Evolutionary conservation across 164 flowering plant genomes (phyloP), one percentile per base, ranked within the genome.

Genomic region (Hamamelis virginiana): DNA sequence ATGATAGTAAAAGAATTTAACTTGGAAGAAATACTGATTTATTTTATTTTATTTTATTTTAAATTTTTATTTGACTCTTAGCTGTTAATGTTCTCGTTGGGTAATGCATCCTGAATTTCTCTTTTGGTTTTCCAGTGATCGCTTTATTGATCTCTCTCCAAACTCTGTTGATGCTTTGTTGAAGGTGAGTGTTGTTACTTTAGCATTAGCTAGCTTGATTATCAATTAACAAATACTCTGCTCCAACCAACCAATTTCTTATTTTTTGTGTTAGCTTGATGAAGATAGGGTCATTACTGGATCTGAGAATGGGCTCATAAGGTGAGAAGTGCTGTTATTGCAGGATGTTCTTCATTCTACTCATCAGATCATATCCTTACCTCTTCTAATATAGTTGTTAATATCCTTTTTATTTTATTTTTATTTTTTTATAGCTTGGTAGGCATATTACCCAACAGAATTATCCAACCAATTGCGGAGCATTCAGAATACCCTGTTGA

Each of bases 401-500:
- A 46, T 43, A 64, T 55, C 25, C 25, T 68, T 60, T 48, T 59
- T 18, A 18, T 70, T 52, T 63, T 23, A 19, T 68, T 60, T 48
- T 59, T 18, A 18, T 70, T 52, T 63, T 23, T 70, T 13, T 77
- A 21, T 64, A 96, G 99, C 68, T 68, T 96, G 84, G 92, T 93
- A 44, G 90, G 94, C 69, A 90, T 96, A 76, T 83, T 93, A 66
- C 99, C 99, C 25, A 96, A 93, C 83, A 84, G 82, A 83, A 80
- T 96, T 61, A 88, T 96, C 67, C 98, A 91, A 76, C 98, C 99
- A 41, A 81, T 96, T 65, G 97, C 92, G 6, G 98, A 90, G 80
- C 99, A 96, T 80, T 92, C 99, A 59, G 99, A 93, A 44, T 87
- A 81, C 69, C 95, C 98, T 23, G 84, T 96, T 71, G 98, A 96